Base-by-base conservation (phyloP, 23 red algal species). In the Gracilaria caudata region DNA sequence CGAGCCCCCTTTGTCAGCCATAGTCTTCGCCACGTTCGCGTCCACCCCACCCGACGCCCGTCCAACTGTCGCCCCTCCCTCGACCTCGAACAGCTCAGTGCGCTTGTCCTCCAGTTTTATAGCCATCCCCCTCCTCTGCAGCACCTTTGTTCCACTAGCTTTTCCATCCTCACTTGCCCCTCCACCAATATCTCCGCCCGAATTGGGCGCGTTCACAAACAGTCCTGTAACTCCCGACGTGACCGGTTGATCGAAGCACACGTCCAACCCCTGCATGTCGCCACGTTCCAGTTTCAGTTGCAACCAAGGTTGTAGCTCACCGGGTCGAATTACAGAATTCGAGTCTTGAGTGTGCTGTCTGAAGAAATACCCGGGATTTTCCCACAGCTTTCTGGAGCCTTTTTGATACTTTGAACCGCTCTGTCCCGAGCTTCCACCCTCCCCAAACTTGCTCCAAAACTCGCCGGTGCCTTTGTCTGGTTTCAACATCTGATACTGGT, bases 241-340 rank as follows among this genome's bases (percentile, higher is more conserved):
- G 6, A 86, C 82, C 13, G 82, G 82, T 56, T 86, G 82, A 40
- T 86, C 82, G 58, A 86, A 86, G 68, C 82, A 86, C 33, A 86
- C 68, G 26, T 74, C 35, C 39, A 86, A 58, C 8, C 25, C 33
- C 5, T 5, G 49, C 57, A 36, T 24, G 29, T 21, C 56, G 25
- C 34, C 65, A n/a, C 24, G 26, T 35, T 32, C 63, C 21, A 86
- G 14, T 59, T 46, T 53, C 77, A 80, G 36, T 39, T 28, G 14
- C 32, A 86, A 45, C 53, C 82, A 60, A 35, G 82, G 82, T 32
- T 86, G 63, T 28, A 86, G 57, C 59, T 57, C 51, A 36, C 82
- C 82, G 2, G 54, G 64, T 41, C 64, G 61, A 14, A 49, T 59
- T 40, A 66, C 68, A 34, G 41, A 51, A 8, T 86, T 75, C 12